Percentiles rank a stretch among this genome's conserved stretches.
These are phyloP conservation scores for Hirschfeldia incana DNA, from an alignment of 345 rosid genomes.

Conservation along the genomic window DNA sequence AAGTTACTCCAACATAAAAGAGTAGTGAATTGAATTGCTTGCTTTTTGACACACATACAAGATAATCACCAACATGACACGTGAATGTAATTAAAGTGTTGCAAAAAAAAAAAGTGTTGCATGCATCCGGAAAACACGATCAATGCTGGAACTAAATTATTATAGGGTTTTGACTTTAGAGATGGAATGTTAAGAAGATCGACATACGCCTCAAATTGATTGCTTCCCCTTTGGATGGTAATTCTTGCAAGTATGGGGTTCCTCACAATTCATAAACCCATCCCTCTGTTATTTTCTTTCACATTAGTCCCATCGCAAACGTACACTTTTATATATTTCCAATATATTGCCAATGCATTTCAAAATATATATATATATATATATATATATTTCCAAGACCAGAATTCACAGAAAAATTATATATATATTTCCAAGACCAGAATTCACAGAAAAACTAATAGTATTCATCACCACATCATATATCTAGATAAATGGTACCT, in stretches of 20 bases:
- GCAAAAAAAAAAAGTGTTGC: constrained; percentile 14
- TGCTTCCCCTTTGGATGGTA: constrained; percentile 35
- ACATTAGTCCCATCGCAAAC: constrained; percentile 32
- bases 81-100: constrained; percentile 28
- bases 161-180: constrained; percentile 40
- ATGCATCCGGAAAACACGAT: constrained; percentile 34
- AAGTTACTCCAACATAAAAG: neutral
- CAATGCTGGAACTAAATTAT: constrained; percentile 29
- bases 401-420: neutral
- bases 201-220: constrained; percentile 28
- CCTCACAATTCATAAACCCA: constrained; percentile 33
- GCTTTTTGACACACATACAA: neutral
- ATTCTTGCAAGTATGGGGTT: constrained; percentile 34
- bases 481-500: neutral
- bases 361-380: no score
- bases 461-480: constrained; percentile 1
- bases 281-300: constrained; percentile 33
- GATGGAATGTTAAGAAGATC: constrained; percentile 35
- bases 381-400: no score
- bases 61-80: constrained; percentile 26
- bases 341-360: no score
- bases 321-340: constrained; percentile 13
- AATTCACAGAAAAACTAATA: neutral
- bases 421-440: no score
- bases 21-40: neutral